phyloP scores from a whole-genome alignment of 768 basidiomycete species.

The Strobilomyces confusus region DNA sequence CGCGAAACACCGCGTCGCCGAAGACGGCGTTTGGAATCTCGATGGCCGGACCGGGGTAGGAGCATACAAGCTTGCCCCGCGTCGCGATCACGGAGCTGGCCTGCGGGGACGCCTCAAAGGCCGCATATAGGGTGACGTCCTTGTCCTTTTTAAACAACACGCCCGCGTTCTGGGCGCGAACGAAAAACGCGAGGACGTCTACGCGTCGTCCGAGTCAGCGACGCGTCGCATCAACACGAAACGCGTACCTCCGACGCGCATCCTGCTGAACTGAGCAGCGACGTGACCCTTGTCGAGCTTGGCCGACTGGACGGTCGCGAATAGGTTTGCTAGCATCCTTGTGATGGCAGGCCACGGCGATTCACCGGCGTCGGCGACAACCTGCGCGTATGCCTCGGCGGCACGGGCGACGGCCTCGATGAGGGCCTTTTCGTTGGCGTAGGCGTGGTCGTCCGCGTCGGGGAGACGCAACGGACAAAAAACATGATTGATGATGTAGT shows the following conservation, averaged over 20 bases:
- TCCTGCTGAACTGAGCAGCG: constrained; percentile 9
- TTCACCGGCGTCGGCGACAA: background rate
- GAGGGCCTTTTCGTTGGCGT: too few relatives aligned
- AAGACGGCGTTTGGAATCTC: constrained; percentile 29
- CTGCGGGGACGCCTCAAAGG: constrained; percentile 42
- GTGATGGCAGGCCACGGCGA: background rate
- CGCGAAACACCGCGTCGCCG: constrained; percentile 28
- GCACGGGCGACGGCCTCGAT: too few relatives aligned
- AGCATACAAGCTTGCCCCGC: constrained; percentile 40
- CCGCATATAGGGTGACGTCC: background rate
- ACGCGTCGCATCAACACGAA: background rate
- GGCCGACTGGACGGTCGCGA: background rate
- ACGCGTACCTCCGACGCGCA: constrained; percentile 23
- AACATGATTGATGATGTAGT: background rate
- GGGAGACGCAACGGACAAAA: background rate
- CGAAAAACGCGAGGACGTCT: constrained; percentile 38
- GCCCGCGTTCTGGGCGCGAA: constrained; percentile 47
- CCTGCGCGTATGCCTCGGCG: too few relatives aligned
- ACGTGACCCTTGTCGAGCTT: too few relatives aligned
- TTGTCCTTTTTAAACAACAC: constrained; percentile 33
- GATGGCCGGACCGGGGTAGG: constrained; percentile 43
- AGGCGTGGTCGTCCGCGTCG: background rate
- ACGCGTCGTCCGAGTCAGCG: background rate
- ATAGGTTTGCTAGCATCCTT: background rate
- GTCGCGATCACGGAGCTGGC: constrained; percentile 1